Base-by-base conservation (phyloP, 2,329 filamentous ascomycete species). In the Neospermospora avenae region DNA sequence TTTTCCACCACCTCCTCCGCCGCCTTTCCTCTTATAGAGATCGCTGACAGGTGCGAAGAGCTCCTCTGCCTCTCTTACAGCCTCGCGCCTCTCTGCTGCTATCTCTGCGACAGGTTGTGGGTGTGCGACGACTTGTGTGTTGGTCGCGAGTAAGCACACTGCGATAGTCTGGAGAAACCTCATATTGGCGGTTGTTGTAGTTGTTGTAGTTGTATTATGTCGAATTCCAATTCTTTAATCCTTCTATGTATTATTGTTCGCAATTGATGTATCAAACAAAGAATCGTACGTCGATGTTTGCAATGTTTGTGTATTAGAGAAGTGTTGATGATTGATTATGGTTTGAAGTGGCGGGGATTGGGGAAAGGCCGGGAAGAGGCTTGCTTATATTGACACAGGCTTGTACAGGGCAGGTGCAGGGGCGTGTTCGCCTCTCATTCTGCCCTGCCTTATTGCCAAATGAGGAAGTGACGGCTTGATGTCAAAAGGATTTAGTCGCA, bases 11-110 rank as follows among this genome's bases (percentile, higher is more conserved):
- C 80, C 74, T 8, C 81, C 82, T 6, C 84, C 84, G 51, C 84
- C 84, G 37, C 84, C 84, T 67, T 82, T 82, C 64, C 84, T 79
- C 76, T 84, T 86, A 76, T 78, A 85, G 22, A 86, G 72, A 34
- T 84, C 77, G 56, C 54, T 60, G 5, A 56, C 54, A 28, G 66
- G 65, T 34, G 49, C 52, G 25, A 55, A 54, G 13, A 58, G 24
- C 28, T 28, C 28, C 10, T 59, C 46, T n/a, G 54, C 55, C 35
- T 55, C 55, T 48, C 45, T 31, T 24, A 22, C 44, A 4, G 55
- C 42, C 55, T 68, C 67, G 55, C 68, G 65, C 46, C 57, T 39
- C 10, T 62, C 14, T 22, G 68, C 46, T 48, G 66, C 60, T 5
- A 52, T 55, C 18, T 66, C 64, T 22, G 52, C 25, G 41, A 64